Evolutionary conservation across 2,329 filamentous ascomycete genomes (phyloP).

Genomic region (Apiospora malaysiana): DNA sequence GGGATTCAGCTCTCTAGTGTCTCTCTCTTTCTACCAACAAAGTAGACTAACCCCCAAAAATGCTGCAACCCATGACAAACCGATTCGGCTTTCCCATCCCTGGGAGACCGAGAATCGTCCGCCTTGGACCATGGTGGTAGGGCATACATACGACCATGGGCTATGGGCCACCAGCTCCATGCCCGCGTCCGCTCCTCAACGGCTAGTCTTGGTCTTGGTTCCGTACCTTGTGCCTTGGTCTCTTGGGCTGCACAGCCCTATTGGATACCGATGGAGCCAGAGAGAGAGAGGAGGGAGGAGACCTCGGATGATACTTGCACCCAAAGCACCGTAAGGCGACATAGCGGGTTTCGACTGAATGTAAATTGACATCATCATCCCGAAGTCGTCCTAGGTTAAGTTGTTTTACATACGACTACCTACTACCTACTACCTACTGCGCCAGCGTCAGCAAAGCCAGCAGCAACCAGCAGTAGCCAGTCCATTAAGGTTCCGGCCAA

Average conservation of each 20-base stretch:
- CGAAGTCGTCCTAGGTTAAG: background rate
- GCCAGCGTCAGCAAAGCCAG: constrained; percentile 11
- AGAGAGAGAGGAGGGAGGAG: constrained; percentile 5
- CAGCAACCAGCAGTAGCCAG: background rate
- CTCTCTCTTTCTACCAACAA: too few species aligned
- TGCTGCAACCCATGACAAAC: constrained; percentile 15
- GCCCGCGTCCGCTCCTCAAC: background rate
- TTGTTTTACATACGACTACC: too few species aligned
- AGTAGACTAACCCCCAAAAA: constrained; percentile 4
- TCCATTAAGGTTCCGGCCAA: constrained; percentile 6
- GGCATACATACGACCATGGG: too few species aligned
- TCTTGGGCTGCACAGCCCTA: background rate
- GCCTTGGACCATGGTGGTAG: too few species aligned
- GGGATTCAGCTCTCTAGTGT: constrained; percentile 9
- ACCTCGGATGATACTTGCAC: constrained; percentile 15
- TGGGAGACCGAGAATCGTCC: background rate
- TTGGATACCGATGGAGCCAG: constrained; percentile 16
- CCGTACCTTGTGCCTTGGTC: background rate
- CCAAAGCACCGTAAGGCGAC: background rate
- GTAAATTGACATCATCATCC: constrained; percentile 18
- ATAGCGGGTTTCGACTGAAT: constrained; percentile 15
- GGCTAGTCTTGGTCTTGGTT: background rate
- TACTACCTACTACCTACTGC: background rate
- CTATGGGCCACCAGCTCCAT: background rate
- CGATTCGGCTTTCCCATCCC: constrained; percentile 15